These are phyloP conservation scores for Populus trichocarpa DNA, from an alignment of 441 rosid species.

Conservation along the genomic window DNA sequence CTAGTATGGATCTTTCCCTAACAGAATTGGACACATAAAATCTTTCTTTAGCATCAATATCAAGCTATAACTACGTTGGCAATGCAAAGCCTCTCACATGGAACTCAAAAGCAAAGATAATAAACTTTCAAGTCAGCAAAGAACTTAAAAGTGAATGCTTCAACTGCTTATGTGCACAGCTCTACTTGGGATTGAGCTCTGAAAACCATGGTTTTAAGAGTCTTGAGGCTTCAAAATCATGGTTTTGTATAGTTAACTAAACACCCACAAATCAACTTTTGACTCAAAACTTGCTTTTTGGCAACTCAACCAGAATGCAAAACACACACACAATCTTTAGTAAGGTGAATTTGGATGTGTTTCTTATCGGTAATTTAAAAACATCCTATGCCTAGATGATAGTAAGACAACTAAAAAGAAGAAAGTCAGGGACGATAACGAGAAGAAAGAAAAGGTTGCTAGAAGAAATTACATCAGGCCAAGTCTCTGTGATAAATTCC, in stretches of 20 bases:
- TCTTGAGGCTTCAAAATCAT: not conserved
- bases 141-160: not conserved
- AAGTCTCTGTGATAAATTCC: constrained; percentile 79
- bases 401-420: not conserved
- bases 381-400: not conserved
- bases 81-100: not conserved
- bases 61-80: not conserved
- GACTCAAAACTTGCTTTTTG: not conserved
- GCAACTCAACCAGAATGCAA: not conserved
- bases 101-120: not conserved
- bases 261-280: not conserved
- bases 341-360: not conserved
- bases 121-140: not conserved
- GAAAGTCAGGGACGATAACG: not conserved
- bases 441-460: not conserved
- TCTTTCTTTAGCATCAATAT: not conserved
- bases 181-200: not conserved
- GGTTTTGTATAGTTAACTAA: not conserved
- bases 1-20: not conserved
- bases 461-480: constrained; percentile 64
- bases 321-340: not conserved
- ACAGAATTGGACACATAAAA: not conserved
- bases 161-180: not conserved
- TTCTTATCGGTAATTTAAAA: not conserved
- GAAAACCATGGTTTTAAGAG: not conserved